Evolutionary conservation across 768 basidiomycete genomes (phyloP).

Genomic region (Cubamyces sp.): DNA sequence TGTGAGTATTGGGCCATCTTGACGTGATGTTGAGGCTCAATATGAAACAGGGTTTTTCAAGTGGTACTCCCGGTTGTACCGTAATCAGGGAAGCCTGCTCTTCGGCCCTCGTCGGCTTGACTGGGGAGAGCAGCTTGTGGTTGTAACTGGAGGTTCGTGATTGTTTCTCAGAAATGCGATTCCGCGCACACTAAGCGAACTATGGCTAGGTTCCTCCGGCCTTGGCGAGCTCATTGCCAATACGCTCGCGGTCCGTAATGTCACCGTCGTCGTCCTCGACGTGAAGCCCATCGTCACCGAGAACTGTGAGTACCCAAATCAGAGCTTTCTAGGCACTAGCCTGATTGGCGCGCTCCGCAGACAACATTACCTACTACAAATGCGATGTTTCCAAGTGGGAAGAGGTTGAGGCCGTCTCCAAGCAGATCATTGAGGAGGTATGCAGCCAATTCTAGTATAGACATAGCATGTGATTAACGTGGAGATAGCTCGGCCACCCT

Average conservation of each 20-base stretch:
- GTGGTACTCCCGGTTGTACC: slow-evolving; percentile 73
- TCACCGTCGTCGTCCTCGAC: slow-evolving; percentile 86
- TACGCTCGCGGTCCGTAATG: slow-evolving; percentile 81
- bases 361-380: slow-evolving; percentile 82
- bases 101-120: slow-evolving; percentile 65
- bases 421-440: slow-evolving; percentile 79
- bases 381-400: slow-evolving; percentile 93
- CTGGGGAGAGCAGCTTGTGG: slow-evolving; percentile 88
- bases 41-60: slow-evolving; percentile 59
- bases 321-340: not conserved
- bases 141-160: slow-evolving; percentile 84
- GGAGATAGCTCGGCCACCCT: slow-evolving; percentile 74
- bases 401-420: slow-evolving; percentile 77
- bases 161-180: not conserved
- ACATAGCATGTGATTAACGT: not conserved
- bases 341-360: slow-evolving; percentile 40
- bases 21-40: not conserved
- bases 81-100: slow-evolving; percentile 71
- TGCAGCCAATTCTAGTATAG: slow-evolving; percentile 12
- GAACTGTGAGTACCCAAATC: slow-evolving; percentile 56
- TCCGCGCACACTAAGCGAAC: not conserved
- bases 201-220: slow-evolving; percentile 74
- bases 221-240: slow-evolving; percentile 88
- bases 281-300: slow-evolving; percentile 76
- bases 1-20: slow-evolving; percentile 42